A percentile compares a stretch with the other conserved stretches of the same genome.
Evolutionary conservation across 371 early-diverging fungal species (phyloP).

Genomic region (Mortierella sp.): DNA sequence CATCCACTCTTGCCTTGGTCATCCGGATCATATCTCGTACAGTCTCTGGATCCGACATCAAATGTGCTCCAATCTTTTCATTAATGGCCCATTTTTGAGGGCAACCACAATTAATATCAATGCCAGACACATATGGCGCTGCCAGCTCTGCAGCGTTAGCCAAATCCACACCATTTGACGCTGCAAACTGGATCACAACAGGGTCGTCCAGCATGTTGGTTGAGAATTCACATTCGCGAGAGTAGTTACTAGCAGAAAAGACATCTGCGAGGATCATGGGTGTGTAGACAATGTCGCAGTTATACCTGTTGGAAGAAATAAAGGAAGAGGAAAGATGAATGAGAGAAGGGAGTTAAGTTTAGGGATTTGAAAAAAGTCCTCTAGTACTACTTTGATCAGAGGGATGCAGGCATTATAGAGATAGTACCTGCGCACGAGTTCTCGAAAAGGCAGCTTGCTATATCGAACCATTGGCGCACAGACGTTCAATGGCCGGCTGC

Average conservation of each 20-base stretch:
- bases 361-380: too few species aligned
- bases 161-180: constrained; percentile 82
- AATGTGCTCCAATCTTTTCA: constrained; percentile 81
- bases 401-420: neutral
- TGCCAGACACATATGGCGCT: constrained; percentile 82
- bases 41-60: constrained; percentile 84
- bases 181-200: constrained; percentile 95
- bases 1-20: constrained; percentile 72
- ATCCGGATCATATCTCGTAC: constrained; percentile 87
- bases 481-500: constrained; percentile 75
- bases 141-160: constrained; percentile 90
- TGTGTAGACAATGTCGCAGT: constrained; percentile 94
- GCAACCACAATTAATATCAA: constrained; percentile 92
- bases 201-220: constrained; percentile 85
- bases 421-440: constrained; percentile 82
- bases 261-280: constrained; percentile 98
- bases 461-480: constrained; percentile 99
- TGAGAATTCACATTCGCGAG: constrained; percentile 86
- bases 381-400: neutral
- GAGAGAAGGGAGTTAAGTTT: too few species aligned
- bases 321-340: too few species aligned
- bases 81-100: constrained; percentile 91
- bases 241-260: constrained; percentile 85
- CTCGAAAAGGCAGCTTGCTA: constrained; percentile 94
- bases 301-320: constrained; percentile 67